A percentile compares a stretch with the other conserved stretches of the same genome.
Conservation (phyloP, 2,329 filamentous ascomycete genomes). For the Cercospora sojina region DNA sequence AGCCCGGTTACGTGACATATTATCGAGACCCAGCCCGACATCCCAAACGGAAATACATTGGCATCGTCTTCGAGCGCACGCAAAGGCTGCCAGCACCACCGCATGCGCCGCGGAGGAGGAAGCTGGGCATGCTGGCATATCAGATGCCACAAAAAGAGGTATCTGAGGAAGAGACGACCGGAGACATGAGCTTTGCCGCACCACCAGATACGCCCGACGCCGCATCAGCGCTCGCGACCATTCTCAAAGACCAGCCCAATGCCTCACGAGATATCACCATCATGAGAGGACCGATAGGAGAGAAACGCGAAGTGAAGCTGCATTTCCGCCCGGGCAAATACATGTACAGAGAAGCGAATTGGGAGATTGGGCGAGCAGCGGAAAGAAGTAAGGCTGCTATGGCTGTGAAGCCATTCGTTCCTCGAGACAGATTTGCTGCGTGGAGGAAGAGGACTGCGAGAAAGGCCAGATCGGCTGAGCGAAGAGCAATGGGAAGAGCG, state of each 20-base stretch:
- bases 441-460: slow-evolving; percentile 61
- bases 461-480: slow-evolving; percentile 53
- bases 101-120: slow-evolving; percentile 71
- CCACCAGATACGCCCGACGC: slow-evolving; percentile 20
- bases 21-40: slow-evolving; percentile 84
- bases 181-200: slow-evolving; percentile 21
- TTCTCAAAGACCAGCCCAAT: slow-evolving; percentile 25
- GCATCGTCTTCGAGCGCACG: slow-evolving; percentile 79
- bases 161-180: slow-evolving; percentile 12
- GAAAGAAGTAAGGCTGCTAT: slow-evolving; percentile 56
- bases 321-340: slow-evolving; percentile 55
- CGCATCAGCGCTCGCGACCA: slow-evolving; percentile 24
- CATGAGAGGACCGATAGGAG: slow-evolving; percentile 36
- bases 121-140: slow-evolving; percentile 69
- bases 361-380: slow-evolving; percentile 64
- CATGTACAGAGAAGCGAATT: slow-evolving; percentile 64
- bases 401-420: slow-evolving; percentile 55
- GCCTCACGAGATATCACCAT: slow-evolving; percentile 26
- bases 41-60: slow-evolving; percentile 89
- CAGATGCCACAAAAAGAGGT: slow-evolving; percentile 31
- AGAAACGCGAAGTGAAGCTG: slow-evolving; percentile 39
- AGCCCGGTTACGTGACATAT: slow-evolving; percentile 91
- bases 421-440: slow-evolving; percentile 61
- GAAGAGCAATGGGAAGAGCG: slow-evolving; percentile 54
- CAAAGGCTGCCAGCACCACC: slow-evolving; percentile 75